Conservation (phyloP, 2,329 filamentous ascomycete species). For the Rhytidhysteron rufulum region DNA sequence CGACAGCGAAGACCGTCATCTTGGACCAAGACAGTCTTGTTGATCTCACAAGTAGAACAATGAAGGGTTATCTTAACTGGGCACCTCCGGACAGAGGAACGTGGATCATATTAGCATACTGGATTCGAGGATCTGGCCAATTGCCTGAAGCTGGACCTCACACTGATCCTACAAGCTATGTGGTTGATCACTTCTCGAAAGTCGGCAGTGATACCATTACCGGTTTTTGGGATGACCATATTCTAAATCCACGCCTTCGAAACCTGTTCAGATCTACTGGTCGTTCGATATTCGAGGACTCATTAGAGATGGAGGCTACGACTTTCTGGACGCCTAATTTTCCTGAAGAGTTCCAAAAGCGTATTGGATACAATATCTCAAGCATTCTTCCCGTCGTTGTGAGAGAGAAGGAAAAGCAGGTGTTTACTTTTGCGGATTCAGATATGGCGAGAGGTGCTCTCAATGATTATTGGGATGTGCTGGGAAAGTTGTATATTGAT, state of each 20-base stretch:
- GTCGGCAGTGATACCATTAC: too few relatives aligned
- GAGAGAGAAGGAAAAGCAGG: not conserved
- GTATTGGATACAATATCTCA: not conserved
- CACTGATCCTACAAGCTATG: too few relatives aligned
- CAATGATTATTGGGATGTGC: not conserved
- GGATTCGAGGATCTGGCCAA: too few relatives aligned
- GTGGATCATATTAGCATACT: too few relatives aligned
- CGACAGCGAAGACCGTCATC: too few relatives aligned
- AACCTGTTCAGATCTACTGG: not conserved
- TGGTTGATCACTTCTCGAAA: too few relatives aligned
- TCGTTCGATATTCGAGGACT: not conserved
- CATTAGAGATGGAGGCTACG: not conserved
- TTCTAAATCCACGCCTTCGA: not conserved
- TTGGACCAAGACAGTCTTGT: too few relatives aligned
- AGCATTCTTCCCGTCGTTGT: not conserved
- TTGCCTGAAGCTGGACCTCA: too few relatives aligned
- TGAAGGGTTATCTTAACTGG: too few relatives aligned
- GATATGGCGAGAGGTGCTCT: not conserved
- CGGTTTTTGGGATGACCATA: too few relatives aligned
- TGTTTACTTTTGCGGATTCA: not conserved
- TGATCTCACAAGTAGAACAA: too few relatives aligned
- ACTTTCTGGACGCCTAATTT: not conserved
- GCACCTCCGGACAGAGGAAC: too few relatives aligned
- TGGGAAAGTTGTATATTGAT: not conserved
- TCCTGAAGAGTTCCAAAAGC: not conserved